Percentiles rank a stretch among this genome's conserved stretches.
Conservation (phyloP, 2,329 filamentous ascomycete species). For the Dothistroma septosporum region DNA sequence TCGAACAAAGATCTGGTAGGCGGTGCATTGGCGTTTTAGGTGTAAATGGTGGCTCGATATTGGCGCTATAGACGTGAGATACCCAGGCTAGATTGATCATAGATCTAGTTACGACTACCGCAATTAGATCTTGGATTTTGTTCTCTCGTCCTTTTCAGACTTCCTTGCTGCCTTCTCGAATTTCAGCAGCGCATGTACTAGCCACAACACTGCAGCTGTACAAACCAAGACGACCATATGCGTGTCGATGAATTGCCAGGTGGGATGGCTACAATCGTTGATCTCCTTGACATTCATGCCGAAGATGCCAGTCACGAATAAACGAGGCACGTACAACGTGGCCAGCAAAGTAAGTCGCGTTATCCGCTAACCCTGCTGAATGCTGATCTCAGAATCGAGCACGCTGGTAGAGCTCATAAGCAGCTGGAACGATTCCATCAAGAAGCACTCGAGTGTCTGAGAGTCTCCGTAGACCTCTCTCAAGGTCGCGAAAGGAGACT, state of each 20-base stretch:
- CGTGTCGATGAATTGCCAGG: neutral
- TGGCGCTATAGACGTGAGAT: neutral
- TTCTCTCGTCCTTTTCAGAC: neutral
- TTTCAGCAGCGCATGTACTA: neutral
- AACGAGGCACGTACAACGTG: conserved; percentile 23
- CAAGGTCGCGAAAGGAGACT: neutral
- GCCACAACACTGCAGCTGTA: neutral
- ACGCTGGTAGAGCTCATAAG: conserved; percentile 25
- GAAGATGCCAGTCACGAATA: conserved; percentile 23
- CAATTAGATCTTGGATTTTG: neutral
- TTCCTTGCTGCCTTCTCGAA: neutral
- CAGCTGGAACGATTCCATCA: conserved; percentile 26
- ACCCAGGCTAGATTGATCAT: neutral
- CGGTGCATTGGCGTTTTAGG: neutral
- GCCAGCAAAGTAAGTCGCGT: conserved; percentile 20
- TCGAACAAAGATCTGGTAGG: neutral
- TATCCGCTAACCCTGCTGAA: conserved; percentile 16
- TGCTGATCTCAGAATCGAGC: conserved; percentile 17
- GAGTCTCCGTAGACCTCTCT: conserved; percentile 9
- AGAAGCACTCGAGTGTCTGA: conserved; percentile 16
- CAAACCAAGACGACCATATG: neutral
- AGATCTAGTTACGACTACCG: neutral
- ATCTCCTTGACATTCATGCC: conserved; percentile 27
- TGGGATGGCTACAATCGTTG: conserved; percentile 14
- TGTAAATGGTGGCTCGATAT: neutral